These are phyloP conservation scores for Blumeria graminis DNA, from an alignment of 2,329 filamentous ascomycete genomes.

Conservation along the genomic window DNA sequence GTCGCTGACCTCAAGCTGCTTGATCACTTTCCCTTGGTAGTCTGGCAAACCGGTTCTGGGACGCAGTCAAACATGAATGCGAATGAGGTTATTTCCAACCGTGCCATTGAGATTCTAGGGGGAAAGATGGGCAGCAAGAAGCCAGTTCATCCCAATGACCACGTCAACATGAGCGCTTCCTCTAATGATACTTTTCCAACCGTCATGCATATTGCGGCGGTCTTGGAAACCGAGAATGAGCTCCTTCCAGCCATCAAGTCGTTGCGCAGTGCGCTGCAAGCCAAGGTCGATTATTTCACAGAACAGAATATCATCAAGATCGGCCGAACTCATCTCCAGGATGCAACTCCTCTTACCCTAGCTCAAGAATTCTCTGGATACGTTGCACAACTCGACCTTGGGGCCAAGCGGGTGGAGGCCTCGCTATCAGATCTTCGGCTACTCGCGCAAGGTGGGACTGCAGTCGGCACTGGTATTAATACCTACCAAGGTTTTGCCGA, in stretches of 20 bases:
- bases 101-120: constrained; percentile 90
- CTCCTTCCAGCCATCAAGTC: constrained; percentile 64
- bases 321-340: constrained; percentile 88
- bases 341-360: constrained; percentile 84
- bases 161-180: constrained; percentile 96
- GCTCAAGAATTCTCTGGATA: constrained; percentile 97
- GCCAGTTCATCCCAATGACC: constrained; percentile 96
- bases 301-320: constrained; percentile 91
- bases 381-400: constrained; percentile 77
- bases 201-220: constrained; percentile 97
- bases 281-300: constrained; percentile 73
- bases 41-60: constrained; percentile 97
- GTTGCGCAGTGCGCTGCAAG: constrained; percentile 62
- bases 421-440: constrained; percentile 64
- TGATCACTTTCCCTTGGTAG: constrained; percentile 93
- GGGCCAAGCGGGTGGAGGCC: constrained; percentile 66
- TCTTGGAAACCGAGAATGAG: constrained; percentile 71
- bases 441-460: constrained; percentile 85
- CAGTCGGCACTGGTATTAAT: constrained; percentile 92
- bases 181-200: constrained; percentile 99
- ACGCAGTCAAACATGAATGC: constrained; percentile 99
- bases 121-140: constrained; percentile 91
- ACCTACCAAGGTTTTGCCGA: constrained; percentile 92
- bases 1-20: constrained; percentile 82
- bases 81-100: constrained; percentile 98